Conservation (phyloP, 106 monocot genomes). For the Iris macrosiphon region DNA sequence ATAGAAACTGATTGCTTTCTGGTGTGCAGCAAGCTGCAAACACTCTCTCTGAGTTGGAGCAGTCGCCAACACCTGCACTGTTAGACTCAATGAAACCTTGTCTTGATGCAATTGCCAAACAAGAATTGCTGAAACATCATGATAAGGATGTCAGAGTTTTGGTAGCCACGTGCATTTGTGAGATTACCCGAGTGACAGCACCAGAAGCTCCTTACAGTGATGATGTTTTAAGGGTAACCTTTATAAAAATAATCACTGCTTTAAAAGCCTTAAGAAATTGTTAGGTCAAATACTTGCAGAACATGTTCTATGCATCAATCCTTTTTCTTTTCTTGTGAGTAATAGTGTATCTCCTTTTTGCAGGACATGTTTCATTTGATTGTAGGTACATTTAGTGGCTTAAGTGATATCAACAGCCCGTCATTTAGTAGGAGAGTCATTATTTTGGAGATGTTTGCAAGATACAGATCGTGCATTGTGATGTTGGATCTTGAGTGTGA, state of each 20-base stretch:
- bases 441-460: slow-evolving; percentile 88
- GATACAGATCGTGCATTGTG: slow-evolving; percentile 91
- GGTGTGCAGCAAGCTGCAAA: slow-evolving; percentile 71
- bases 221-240: slow-evolving; percentile 69
- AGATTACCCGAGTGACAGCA: slow-evolving; percentile 89
- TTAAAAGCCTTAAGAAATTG: not conserved
- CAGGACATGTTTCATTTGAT: slow-evolving; percentile 96
- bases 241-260: slow-evolving; percentile 1
- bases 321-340: no score
- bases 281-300: no score
- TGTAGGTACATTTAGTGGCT: slow-evolving; percentile 77
- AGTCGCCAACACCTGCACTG: slow-evolving; percentile 62
- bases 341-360: slow-evolving; percentile 21
- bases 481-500: slow-evolving; percentile 98
- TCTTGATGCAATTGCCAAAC: slow-evolving; percentile 62
- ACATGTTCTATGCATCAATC: no score
- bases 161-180: slow-evolving; percentile 88
- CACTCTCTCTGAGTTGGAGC: slow-evolving; percentile 66
- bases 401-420: slow-evolving; percentile 62
- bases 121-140: slow-evolving; percentile 69
- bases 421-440: slow-evolving; percentile 82
- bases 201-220: slow-evolving; percentile 96
- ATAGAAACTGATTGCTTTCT: no score
- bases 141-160: slow-evolving; percentile 87
- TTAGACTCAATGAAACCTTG: slow-evolving; percentile 61